Percentiles rank a stretch among this genome's conserved stretches.
phyloP scores from a whole-genome alignment of 345 rosid genomes.

The Anastatica hierochuntica region DNA sequence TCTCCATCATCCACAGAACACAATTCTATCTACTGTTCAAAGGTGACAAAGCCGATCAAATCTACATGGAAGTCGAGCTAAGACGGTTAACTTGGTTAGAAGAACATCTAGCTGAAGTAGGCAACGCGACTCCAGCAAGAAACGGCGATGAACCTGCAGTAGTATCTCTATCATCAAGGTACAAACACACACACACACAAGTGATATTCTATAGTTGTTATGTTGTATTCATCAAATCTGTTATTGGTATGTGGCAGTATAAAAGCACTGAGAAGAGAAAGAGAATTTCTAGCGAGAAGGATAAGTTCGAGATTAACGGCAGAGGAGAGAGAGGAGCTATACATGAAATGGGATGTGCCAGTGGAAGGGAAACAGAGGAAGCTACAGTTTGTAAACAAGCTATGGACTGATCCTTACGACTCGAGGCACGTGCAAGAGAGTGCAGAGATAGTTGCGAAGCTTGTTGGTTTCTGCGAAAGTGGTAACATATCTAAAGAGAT shows the following conservation, averaged over 20 bases:
- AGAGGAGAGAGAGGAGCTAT: slow-evolving; percentile 80
- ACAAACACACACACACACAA: neutral
- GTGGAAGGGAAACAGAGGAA: slow-evolving; percentile 95
- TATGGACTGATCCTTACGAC: slow-evolving; percentile 92
- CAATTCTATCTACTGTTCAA: slow-evolving; percentile 88
- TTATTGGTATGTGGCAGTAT: slow-evolving; percentile 35
- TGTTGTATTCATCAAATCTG: neutral
- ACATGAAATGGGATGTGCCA: slow-evolving; percentile 85
- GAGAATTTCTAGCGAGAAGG: slow-evolving; percentile 92
- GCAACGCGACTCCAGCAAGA: slow-evolving; percentile 77
- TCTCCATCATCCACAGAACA: slow-evolving; percentile 86
- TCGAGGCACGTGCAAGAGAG: slow-evolving; percentile 80
- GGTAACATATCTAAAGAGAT: slow-evolving; percentile 92
- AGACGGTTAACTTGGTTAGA: slow-evolving; percentile 94
- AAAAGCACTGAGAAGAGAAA: slow-evolving; percentile 72
- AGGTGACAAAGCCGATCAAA: slow-evolving; percentile 95
- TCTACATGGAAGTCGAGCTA: slow-evolving; percentile 97
- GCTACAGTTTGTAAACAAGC: slow-evolving; percentile 82
- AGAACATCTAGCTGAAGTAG: slow-evolving; percentile 81
- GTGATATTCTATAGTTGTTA: too few species aligned
- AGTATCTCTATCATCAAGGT: slow-evolving; percentile 78
- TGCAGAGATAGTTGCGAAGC: slow-evolving; percentile 90
- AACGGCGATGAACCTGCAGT: slow-evolving; percentile 53
- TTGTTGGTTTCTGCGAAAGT: slow-evolving; percentile 80
- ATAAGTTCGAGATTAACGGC: slow-evolving; percentile 50